Conservation (phyloP, 1,284 basidiomycete genomes). For the Polyporus tsugae region DNA sequence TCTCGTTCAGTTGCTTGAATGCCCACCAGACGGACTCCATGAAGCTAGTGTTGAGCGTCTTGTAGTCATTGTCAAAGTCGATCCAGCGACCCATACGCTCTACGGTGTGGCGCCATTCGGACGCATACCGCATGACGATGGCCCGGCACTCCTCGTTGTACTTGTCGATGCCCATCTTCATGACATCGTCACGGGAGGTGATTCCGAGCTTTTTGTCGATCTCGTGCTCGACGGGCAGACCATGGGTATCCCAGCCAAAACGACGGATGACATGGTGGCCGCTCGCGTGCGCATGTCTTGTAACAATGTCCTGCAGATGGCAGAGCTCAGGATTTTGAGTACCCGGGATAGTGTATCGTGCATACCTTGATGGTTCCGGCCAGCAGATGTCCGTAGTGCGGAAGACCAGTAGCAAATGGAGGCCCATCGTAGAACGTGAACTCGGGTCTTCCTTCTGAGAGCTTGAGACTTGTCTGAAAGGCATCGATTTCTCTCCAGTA, state of each 20-base stretch:
- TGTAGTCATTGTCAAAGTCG: slow-evolving; percentile 99
- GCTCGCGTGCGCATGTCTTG: slow-evolving; percentile 92
- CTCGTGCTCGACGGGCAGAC: slow-evolving; percentile 98
- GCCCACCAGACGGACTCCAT: slow-evolving; percentile 99
- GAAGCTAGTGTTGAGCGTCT: slow-evolving; percentile 92
- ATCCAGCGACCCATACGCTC: slow-evolving; percentile 99
- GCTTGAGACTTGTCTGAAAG: slow-evolving; percentile 93
- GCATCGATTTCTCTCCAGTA: slow-evolving; percentile 99
- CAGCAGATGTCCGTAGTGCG: slow-evolving; percentile 94
- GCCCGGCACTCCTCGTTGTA: slow-evolving; percentile 98
- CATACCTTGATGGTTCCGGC: slow-evolving; percentile 95
- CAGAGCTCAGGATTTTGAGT: neutral
- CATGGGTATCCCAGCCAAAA: slow-evolving; percentile 99
- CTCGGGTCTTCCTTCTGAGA: slow-evolving; percentile 89
- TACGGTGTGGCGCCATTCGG: slow-evolving; percentile 94
- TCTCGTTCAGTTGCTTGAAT: slow-evolving; percentile 93
- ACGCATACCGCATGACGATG: slow-evolving; percentile 98
- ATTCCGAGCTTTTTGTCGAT: slow-evolving; percentile 98
- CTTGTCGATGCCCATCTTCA: slow-evolving; percentile 95
- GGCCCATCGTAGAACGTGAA: slow-evolving; percentile 99
- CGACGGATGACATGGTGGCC: slow-evolving; percentile 95
- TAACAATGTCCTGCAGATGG: slow-evolving; percentile 86
- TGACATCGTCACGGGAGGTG: slow-evolving; percentile 92
- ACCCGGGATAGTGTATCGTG: slow-evolving; percentile 11
- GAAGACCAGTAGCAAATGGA: slow-evolving; percentile 96